Conservation (phyloP, 2,329 filamentous ascomycete species). For the Colletotrichum paranaense region DNA sequence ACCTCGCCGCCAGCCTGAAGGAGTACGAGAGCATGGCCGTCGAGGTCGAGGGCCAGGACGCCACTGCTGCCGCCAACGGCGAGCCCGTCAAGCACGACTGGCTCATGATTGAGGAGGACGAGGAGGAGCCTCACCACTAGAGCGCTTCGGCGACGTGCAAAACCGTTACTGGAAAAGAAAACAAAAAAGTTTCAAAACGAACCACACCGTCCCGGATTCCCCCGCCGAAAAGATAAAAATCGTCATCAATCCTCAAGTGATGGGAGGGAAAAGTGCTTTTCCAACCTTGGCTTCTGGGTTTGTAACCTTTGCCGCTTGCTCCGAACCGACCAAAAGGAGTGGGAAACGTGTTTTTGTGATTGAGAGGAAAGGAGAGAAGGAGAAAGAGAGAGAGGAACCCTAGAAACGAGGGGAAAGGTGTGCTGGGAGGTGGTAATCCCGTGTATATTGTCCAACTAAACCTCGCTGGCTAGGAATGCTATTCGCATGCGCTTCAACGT, state of each 20-base stretch:
- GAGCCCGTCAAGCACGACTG: slow-evolving; percentile 74
- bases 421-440: slow-evolving; percentile 44
- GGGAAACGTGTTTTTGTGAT: slow-evolving; percentile 15
- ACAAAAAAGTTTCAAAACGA: neutral
- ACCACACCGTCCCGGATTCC: neutral
- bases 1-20: slow-evolving; percentile 91
- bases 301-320: slow-evolving; percentile 20
- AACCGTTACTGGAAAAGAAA: no score
- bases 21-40: slow-evolving; percentile 95
- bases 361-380: neutral
- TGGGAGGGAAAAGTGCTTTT: slow-evolving; percentile 32
- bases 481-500: slow-evolving; percentile 23
- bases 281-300: neutral
- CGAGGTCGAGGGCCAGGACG: slow-evolving; percentile 90
- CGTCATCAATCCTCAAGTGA: neutral
- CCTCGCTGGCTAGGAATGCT: slow-evolving; percentile 34
- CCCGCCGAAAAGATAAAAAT: slow-evolving; percentile 11
- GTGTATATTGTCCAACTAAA: slow-evolving; percentile 50
- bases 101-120: slow-evolving; percentile 84
- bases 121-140: slow-evolving; percentile 64
- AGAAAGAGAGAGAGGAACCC: neutral
- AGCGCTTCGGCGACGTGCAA: slow-evolving; percentile 15
- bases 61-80: slow-evolving; percentile 66
- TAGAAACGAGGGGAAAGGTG: slow-evolving; percentile 31
- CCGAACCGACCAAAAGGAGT: slow-evolving; percentile 23